A percentile compares a stretch with the other conserved stretches of the same genome.
Conservation (phyloP, 495 filamentous ascomycete species). For the Hyaloscypha hepaticicola region DNA sequence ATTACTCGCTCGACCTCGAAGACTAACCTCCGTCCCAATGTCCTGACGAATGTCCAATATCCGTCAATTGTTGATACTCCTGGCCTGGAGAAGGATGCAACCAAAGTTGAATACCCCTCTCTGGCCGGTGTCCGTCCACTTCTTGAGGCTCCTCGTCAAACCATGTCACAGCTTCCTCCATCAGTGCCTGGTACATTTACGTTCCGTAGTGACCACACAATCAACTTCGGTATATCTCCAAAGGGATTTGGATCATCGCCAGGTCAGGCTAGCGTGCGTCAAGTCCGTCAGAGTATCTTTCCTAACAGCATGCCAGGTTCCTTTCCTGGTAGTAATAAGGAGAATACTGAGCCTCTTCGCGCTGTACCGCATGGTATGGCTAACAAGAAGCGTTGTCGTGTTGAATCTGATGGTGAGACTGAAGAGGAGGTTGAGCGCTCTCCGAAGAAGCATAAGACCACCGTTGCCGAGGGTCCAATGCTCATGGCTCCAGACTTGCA, state of each 20-base stretch:
- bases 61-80: conserved; percentile 45
- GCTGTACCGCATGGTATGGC: conserved; percentile 62
- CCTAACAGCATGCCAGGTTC: conserved; percentile 49
- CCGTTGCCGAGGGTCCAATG: conserved; percentile 21
- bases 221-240: conserved; percentile 48
- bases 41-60: conserved; percentile 32
- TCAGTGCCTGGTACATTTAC: conserved; percentile 55
- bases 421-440: conserved; percentile 31
- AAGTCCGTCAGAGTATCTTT: conserved; percentile 52
- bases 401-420: conserved; percentile 49
- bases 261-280: conserved; percentile 55
- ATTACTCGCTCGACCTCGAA: conserved; percentile 42
- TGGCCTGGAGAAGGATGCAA: conserved; percentile 34
- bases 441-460: conserved; percentile 44
- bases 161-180: conserved; percentile 12
- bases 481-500: conserved; percentile 26
- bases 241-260: conserved; percentile 48
- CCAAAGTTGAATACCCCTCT: conserved; percentile 32
- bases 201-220: conserved; percentile 58
- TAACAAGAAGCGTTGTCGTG: conserved; percentile 71
- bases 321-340: conserved; percentile 51
- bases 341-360: conserved; percentile 39
- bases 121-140: conserved; percentile 32
- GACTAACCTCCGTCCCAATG: conserved; percentile 24
- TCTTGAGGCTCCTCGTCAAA: conserved; percentile 18